Conservation (phyloP, 495 filamentous ascomycete genomes). For the Choiromyces venosus region DNA sequence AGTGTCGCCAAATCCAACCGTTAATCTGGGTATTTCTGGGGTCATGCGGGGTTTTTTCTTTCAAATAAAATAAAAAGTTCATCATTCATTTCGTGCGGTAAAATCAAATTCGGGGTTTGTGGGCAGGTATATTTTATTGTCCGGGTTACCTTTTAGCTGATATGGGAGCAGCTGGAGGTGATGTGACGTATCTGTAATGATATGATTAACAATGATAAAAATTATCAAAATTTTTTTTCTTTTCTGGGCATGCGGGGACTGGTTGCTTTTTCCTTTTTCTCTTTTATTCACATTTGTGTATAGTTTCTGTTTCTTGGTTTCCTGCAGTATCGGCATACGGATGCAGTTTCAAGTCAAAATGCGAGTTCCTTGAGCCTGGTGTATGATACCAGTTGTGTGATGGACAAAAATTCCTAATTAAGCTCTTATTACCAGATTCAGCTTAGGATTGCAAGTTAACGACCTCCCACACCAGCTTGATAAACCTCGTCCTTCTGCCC, state of each 20-base stretch:
- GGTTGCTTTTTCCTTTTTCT: neutral
- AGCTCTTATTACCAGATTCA: neutral
- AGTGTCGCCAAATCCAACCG: conserved; percentile 99
- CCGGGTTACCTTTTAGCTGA: neutral
- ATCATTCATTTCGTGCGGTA: neutral
- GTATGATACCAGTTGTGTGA: neutral
- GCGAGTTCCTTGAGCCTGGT: neutral
- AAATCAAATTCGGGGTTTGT: neutral
- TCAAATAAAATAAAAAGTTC: neutral
- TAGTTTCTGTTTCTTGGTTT: neutral
- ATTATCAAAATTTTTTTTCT: neutral
- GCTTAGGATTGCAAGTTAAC: neutral
- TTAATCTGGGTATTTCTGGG: conserved; percentile 50
- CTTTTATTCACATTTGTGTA: neutral
- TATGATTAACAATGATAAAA: neutral
- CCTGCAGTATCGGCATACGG: neutral
- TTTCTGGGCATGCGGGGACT: neutral
- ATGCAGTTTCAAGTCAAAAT: neutral
- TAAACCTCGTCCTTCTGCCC: neutral
- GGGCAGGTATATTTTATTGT: neutral
- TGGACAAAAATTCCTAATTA: neutral
- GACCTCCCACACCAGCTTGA: neutral
- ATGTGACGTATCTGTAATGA: neutral
- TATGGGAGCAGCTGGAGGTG: neutral
- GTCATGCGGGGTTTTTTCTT: neutral